Base-by-base conservation (phyloP, 441 rosid species). In the Theobroma grandiflorum region DNA sequence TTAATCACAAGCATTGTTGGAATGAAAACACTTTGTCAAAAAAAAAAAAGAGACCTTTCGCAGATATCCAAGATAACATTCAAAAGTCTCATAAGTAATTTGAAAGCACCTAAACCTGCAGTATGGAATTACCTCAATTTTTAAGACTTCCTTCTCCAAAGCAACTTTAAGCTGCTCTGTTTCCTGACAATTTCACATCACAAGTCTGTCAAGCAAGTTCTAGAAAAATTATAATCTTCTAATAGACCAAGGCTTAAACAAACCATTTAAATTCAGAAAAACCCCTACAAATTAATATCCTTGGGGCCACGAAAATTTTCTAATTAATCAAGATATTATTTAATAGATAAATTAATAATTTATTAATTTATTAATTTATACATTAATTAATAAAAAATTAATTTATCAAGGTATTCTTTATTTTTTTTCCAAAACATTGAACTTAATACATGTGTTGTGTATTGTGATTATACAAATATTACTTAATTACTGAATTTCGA, bases 141-240 rank as follows among this genome's bases (percentile, higher is more conserved):
- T 91, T 58, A 84, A 81, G 65, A 86, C 87, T 87, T 89, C 93
- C 88, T 85, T 86, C 84, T 91, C 96, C 86, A 92, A 80, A 53
- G 89, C 86, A 72, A 84, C 52, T 62, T 80, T 88, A 68, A 92
- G 93, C 85, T 84, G 87, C 71, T 85, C 89, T 10, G 87, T 86
- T 80, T 92, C 96, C 96, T 92, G 85, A 67, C 82, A 64, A 55
- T 74, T 40, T 64, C 72, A 80, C 74, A 81, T 38, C 76, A 16
- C 14, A 45, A 61, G 72, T 75, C 82, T 61, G 80, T 83, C 81
- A 77, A 71, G 59, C 59, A 85, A 40, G 61, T 69, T 74, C 53
- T 53, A 38, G 15, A 45, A 53, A 76, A 61, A 4, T 58, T 67
- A 72, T 9, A 35, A 22, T 64, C 45, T 59, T 70, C 65, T 52